phyloP scores from a whole-genome alignment of 805 yeast genomes.

The Kodamaea lidongshanica region DNA sequence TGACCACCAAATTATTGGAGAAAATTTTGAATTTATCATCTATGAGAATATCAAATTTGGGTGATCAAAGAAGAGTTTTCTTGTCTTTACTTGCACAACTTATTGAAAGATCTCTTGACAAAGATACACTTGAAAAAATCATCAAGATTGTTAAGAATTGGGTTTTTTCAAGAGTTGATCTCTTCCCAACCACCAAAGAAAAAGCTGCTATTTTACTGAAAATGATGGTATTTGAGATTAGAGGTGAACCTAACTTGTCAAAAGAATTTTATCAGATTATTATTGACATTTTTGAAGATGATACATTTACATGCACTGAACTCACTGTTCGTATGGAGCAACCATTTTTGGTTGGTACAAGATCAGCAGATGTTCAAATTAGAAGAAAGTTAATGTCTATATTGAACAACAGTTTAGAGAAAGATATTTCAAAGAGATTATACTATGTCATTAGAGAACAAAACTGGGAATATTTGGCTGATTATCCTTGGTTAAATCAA shows the following conservation, averaged over 20 bases:
- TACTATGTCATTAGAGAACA: slow-evolving; percentile 90
- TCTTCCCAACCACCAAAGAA: slow-evolving; percentile 92
- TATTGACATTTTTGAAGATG: slow-evolving; percentile 79
- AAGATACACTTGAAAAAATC: slow-evolving; percentile 64
- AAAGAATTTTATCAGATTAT: slow-evolving; percentile 80
- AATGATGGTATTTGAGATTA: slow-evolving; percentile 86
- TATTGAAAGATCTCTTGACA: slow-evolving; percentile 82
- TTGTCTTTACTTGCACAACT: slow-evolving; percentile 80
- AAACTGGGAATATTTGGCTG: slow-evolving; percentile 94
- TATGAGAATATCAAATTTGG: slow-evolving; percentile 74
- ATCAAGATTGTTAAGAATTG: slow-evolving; percentile 75
- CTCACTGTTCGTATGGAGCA: slow-evolving; percentile 93
- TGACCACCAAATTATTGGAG: slow-evolving; percentile 70
- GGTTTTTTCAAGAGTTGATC: slow-evolving; percentile 78
- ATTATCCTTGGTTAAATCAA: slow-evolving; percentile 91
- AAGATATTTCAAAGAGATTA: slow-evolving; percentile 69
- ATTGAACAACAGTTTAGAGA: slow-evolving; percentile 70
- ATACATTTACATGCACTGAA: slow-evolving; percentile 73
- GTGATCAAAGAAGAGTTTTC: slow-evolving; percentile 89
- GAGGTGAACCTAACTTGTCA: slow-evolving; percentile 76
- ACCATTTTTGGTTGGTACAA: slow-evolving; percentile 90
- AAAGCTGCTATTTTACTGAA: slow-evolving; percentile 90
- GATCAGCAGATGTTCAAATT: slow-evolving; percentile 67
- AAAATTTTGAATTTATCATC: slow-evolving; percentile 74
- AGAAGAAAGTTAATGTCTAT: slow-evolving; percentile 76